A percentile compares a stretch with the other conserved stretches of the same genome.
phyloP scores from a whole-genome alignment of 306 rosid species.

The Cajanus cajan region DNA sequence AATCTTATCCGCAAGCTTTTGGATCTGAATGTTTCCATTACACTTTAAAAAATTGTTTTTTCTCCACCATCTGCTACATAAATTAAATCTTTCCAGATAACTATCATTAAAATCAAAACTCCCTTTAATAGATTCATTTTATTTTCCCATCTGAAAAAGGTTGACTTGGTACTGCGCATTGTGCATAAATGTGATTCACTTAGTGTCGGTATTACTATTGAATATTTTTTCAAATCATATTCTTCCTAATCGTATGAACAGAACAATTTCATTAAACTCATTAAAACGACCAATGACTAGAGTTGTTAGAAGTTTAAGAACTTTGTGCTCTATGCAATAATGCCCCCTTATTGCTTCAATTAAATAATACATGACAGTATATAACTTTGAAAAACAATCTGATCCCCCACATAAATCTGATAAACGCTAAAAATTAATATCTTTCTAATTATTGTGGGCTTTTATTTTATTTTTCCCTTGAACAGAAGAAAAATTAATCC shows the following conservation, averaged over 20 bases:
- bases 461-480: neutral
- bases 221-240: neutral
- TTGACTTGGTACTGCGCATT: constrained; percentile 9
- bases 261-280: constrained; percentile 24
- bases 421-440: no score
- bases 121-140: neutral
- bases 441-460: no score
- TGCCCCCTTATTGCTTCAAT: neutral
- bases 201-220: neutral
- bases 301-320: constrained; percentile 19
- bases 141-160: neutral
- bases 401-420: neutral
- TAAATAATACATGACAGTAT: constrained; percentile 19
- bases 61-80: neutral
- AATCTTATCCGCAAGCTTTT: constrained; percentile 11
- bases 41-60: neutral
- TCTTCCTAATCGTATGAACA: no score
- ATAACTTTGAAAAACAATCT: constrained; percentile 33
- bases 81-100: neutral
- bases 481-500: constrained; percentile 6
- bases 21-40: constrained; percentile 1
- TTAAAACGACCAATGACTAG: constrained; percentile 17
- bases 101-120: constrained; percentile 1
- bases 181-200: constrained; percentile 10
- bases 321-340: neutral